phyloP scores from a whole-genome alignment of 106 monocot species.

The Acorus calamus region DNA sequence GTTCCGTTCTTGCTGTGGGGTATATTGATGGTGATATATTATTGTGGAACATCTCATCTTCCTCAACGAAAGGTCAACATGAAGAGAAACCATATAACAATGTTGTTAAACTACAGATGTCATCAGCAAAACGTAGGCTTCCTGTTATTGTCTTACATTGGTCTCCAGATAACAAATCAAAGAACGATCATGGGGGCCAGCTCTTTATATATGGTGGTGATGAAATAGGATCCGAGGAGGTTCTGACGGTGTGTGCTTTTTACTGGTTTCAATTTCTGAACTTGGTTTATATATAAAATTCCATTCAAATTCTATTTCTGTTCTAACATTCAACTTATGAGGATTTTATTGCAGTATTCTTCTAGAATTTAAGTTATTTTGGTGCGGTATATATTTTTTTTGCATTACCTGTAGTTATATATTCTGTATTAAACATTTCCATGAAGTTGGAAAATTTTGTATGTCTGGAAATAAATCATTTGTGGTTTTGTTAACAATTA shows the following conservation, averaged over 20 bases:
- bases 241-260: conserved; percentile 61
- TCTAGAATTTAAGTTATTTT: too few relatives aligned
- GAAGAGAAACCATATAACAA: conserved; percentile 23
- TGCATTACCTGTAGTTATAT: too few relatives aligned
- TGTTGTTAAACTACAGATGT: conserved; percentile 75
- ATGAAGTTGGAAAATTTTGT: too few relatives aligned
- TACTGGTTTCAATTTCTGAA: not conserved
- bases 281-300: not conserved
- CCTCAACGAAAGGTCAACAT: conserved; percentile 35
- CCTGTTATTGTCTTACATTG: conserved; percentile 95
- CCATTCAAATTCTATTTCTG: not conserved
- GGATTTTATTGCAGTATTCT: too few relatives aligned
- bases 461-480: too few relatives aligned
- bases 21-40: conserved; percentile 92
- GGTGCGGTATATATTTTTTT: too few relatives aligned
- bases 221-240: conserved; percentile 98
- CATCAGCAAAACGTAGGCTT: conserved; percentile 75
- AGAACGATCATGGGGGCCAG: conserved; percentile 48
- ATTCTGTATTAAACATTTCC: too few relatives aligned
- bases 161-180: conserved; percentile 46
- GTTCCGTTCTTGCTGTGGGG: conserved; percentile 67
- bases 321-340: not conserved
- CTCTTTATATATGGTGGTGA: conserved; percentile 97
- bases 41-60: conserved; percentile 65
- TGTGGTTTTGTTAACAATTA: too few relatives aligned